Evolutionary conservation across 192 early-diverging fungal species (phyloP).

Genomic region (Backusella circina): DNA sequence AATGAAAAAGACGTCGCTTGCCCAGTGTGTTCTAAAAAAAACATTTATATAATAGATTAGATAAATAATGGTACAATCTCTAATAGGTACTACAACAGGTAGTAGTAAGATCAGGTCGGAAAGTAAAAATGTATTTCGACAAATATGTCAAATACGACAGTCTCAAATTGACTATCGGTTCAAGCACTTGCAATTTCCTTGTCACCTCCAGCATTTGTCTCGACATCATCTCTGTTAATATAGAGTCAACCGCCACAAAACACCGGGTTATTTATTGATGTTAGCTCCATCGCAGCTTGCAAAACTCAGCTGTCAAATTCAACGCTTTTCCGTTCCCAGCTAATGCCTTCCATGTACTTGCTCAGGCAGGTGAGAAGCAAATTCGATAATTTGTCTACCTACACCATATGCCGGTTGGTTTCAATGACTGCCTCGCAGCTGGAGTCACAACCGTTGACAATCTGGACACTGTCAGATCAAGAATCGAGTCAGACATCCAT

Average conservation of each 20-base stretch:
- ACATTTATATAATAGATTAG: no score
- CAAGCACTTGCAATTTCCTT: no score
- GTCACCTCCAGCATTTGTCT: no score
- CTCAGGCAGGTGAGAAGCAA: background rate
- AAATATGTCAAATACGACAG: no score
- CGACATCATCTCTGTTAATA: no score
- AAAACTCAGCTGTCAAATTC: background rate
- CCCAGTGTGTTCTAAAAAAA: background rate
- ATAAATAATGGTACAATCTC: no score
- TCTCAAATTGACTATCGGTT: no score
- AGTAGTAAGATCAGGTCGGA: no score
- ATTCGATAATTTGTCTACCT: background rate
- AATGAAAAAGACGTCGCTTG: background rate
- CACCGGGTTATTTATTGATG: background rate
- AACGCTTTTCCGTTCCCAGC: background rate
- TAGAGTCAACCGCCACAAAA: background rate
- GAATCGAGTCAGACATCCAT: background rate
- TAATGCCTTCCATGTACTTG: conserved; percentile 3
- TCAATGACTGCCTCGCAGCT: background rate
- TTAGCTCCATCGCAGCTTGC: conserved; percentile 1
- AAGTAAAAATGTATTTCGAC: no score
- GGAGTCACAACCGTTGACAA: conserved; percentile 11
- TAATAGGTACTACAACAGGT: no score
- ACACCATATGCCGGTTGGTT: background rate
- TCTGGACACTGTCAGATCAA: conserved; percentile 14